These are phyloP conservation scores for Beauveria medogensis DNA, from an alignment of 2,329 filamentous ascomycete genomes.

Conservation along the genomic window DNA sequence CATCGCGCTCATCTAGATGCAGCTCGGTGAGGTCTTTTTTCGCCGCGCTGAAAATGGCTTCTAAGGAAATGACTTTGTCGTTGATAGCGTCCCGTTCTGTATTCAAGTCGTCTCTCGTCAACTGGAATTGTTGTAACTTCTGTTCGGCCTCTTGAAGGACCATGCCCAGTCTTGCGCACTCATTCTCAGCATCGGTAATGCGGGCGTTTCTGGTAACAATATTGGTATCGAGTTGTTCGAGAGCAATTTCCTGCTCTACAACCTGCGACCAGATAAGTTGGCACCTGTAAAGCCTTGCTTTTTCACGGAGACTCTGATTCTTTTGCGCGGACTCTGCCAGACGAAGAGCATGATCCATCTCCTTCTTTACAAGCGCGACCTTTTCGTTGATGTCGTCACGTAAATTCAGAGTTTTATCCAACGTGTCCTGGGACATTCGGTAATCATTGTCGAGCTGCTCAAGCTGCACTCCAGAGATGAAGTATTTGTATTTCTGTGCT, in stretches of 20 bases:
- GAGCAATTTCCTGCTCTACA: conserved; percentile 57
- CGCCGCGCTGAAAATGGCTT: conserved; percentile 44
- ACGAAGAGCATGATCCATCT: conserved; percentile 51
- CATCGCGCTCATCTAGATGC: conserved; percentile 57
- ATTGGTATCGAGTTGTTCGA: conserved; percentile 29
- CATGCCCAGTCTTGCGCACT: conserved; percentile 36
- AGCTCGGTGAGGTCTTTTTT: conserved; percentile 46
- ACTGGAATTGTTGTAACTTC: conserved; percentile 31
- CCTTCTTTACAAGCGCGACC: conserved; percentile 28
- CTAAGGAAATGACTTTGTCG: conserved; percentile 35
- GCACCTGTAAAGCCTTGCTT: conserved; percentile 48
- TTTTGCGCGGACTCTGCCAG: conserved; percentile 59
- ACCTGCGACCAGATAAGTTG: conserved; percentile 88
- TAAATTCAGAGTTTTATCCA: conserved; percentile 53
- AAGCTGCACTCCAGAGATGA: conserved; percentile 87
- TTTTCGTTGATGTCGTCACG: conserved; percentile 28
- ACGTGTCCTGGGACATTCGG: conserved; percentile 67
- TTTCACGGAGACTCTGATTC: conserved; percentile 55
- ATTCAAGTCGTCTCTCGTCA: conserved; percentile 32
- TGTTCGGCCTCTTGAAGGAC: conserved; percentile 39
- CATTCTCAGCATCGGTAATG: conserved; percentile 21
- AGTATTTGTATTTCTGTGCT: conserved; percentile 89
- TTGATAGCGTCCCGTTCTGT: conserved; percentile 39
- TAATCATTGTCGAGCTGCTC: conserved; percentile 92
- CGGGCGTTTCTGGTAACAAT: conserved; percentile 18